Evolutionary conservation across 2,329 filamentous ascomycete species (phyloP), one percentile per base, ranked within the genome.

Genomic region (Ophiostoma sp.): DNA sequence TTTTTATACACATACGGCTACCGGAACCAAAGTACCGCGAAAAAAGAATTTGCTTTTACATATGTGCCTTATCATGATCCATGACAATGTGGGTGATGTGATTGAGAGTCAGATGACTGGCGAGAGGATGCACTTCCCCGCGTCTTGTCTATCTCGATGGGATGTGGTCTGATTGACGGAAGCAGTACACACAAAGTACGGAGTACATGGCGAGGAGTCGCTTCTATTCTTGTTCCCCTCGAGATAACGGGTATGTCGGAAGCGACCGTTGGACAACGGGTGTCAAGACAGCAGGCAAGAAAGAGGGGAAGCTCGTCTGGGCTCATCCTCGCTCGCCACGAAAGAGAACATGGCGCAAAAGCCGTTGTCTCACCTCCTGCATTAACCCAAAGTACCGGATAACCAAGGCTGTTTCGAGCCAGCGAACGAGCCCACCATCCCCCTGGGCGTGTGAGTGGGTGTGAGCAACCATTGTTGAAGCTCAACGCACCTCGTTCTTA

Each of bases 11-110:
- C 36, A 33, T 57, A 39, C n/a, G 57, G 69, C 36, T 52, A 63
- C 31, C 57, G 57, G 69, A 66, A 64, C 36, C 55, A 61, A 45
- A 64, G 57, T 50, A 64, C 55, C 25, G 31, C 42, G 25, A 48
- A 71, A 71, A 50, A 15, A n/a, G 19, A 70, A 19, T 19, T 45
- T 33, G 48, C 4, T 70, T 42, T 31, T 12, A 42, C 33, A 19
- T 28, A 8, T 22, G 19, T 22, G n/a, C 36, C 36, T n/a, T 39
- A 17, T 25, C 39, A 9, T 42, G 61, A 45, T 19, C 9, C 17
- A 39, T 11, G 22, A 4, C 33, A 36, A 36, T 36, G 3, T 36
- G 33, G 19, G 2, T 7, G 61, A 66, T 66, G 36, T n/a, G 31
- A 63, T 5, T 2, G 8, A 28, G 61, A 22, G 61, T 4, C n/a